Evolutionary conservation across 2,329 filamentous ascomycete genomes (phyloP), one percentile per base, ranked within the genome.

Genomic region (Nannizzia gypsea): DNA sequence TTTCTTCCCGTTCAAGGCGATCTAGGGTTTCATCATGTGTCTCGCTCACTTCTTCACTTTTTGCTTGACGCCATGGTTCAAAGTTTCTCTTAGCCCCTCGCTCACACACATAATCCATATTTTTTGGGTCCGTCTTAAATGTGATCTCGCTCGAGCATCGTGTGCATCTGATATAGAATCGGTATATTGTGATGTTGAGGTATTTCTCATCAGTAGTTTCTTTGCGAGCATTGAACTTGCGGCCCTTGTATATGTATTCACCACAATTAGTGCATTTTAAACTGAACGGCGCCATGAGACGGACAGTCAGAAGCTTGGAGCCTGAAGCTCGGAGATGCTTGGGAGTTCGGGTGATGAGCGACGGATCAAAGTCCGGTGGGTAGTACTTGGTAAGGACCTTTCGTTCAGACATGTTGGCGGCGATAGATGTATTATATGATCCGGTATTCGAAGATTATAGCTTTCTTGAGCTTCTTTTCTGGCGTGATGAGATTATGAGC

Each of bases 211-310:
- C 88, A 0, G 89, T 90, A 0, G 88, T 96, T 70, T 96, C 90
- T 70, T 99, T 99, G 38, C 89, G 82, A 2, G 90, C 87, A 75
- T 97, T 97, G 81, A 97, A 97, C 69, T 96, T 97, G 62, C 91
- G 84, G 0, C 91, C 91, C 67, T 90, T 89, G 79, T 95, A 92
- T 69, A 95, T 93, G 77, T 87, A 96, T 74, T 95, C 88, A 68
- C 83, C 83, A 68, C 82, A 85, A 31, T 76, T 74, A 48, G 67
- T 75, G 71, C 88, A 91, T 69, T 85, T 86, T 84, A 91, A 89
- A 57, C 81, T 84, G 74, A 91, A 93, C 3, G 90, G 89, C 0
- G 88, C 87, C 90, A 96, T 96, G 36, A 97, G 80, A 50, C 91
- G 86, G 58, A 97, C 90, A 0, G 87, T 90, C 69, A 95, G 89